These are phyloP conservation scores for Pseudogymnoascus sp. DNA, from an alignment of 2,329 filamentous ascomycete genomes.

Conservation along the genomic window DNA sequence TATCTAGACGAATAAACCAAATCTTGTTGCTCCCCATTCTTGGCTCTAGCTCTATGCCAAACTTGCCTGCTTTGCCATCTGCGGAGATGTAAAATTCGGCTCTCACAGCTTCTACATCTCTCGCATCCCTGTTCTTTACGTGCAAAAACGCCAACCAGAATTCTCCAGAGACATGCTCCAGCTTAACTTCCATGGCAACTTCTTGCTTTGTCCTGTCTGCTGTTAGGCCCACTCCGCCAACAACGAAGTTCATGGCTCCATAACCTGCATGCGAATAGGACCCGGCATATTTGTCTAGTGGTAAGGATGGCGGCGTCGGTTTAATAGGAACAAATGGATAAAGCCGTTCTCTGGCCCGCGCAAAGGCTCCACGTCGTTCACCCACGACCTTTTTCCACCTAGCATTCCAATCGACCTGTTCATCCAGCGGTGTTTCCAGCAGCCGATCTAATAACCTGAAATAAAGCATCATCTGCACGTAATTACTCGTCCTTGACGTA, in stretches of 20 bases:
- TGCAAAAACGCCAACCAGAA: constrained; percentile 22
- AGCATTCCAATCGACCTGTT: constrained; percentile 32
- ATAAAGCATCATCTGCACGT: constrained; percentile 27
- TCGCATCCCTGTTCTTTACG: constrained; percentile 11
- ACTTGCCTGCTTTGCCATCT: constrained; percentile 17
- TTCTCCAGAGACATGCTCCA: constrained; percentile 25
- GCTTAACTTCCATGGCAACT: constrained; percentile 15
- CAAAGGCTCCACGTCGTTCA: constrained; percentile 28
- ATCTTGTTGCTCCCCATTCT: constrained; percentile 18
- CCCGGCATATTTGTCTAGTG: constrained; percentile 33
- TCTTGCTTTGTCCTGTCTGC: constrained; percentile 9
- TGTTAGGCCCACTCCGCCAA: background rate
- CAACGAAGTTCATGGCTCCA: background rate
- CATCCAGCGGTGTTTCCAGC: constrained; percentile 28
- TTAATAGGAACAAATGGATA: constrained; percentile 34
- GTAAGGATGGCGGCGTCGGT: constrained; percentile 30
- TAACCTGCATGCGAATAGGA: constrained; percentile 33
- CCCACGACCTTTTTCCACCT: constrained; percentile 18
- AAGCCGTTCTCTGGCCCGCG: constrained; percentile 19
- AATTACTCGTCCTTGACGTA: constrained; percentile 34
- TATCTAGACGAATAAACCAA: background rate
- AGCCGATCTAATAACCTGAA: constrained; percentile 37
- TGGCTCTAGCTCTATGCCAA: constrained; percentile 20
- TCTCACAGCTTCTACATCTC: constrained; percentile 15
- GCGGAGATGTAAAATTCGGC: constrained; percentile 23